phyloP scores from a whole-genome alignment of 148 eudicot species.

The Vaccinium vitisidaea region DNA sequence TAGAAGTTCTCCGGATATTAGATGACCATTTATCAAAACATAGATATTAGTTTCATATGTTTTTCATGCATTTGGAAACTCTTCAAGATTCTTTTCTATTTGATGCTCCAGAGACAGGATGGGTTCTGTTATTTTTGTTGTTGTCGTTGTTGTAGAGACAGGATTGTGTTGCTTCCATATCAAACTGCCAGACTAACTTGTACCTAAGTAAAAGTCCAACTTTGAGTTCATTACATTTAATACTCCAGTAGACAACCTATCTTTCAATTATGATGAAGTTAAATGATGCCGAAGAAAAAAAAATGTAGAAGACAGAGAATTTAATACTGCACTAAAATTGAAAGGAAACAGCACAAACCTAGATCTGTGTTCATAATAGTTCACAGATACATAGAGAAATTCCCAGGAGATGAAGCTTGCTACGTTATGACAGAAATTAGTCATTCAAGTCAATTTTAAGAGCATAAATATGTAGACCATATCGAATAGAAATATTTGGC shows the following conservation, averaged over 20 bases:
- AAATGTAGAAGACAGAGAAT: neutral
- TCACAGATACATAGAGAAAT: neutral
- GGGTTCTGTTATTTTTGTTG: too few species aligned
- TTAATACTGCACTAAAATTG: neutral
- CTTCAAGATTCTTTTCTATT: neutral
- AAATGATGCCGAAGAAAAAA: neutral
- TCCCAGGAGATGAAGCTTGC: neutral
- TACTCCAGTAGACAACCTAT: neutral
- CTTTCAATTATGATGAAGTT: neutral
- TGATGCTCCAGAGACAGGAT: neutral
- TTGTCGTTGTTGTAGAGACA: neutral
- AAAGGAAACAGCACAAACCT: neutral
- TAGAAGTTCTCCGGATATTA: neutral
- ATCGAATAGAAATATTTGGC: constrained; percentile 6
- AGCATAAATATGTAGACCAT: neutral
- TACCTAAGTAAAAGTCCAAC: neutral
- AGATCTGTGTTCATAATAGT: neutral
- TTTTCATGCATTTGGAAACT: neutral
- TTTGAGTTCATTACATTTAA: neutral
- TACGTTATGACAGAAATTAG: neutral
- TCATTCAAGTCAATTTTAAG: neutral
- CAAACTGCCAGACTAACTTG: neutral
- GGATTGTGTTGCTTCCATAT: neutral
- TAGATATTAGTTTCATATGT: neutral
- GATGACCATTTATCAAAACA: neutral